These are phyloP conservation scores for Claviceps maximensis DNA, from an alignment of 2,329 filamentous ascomycete genomes.

Conservation along the genomic window DNA sequence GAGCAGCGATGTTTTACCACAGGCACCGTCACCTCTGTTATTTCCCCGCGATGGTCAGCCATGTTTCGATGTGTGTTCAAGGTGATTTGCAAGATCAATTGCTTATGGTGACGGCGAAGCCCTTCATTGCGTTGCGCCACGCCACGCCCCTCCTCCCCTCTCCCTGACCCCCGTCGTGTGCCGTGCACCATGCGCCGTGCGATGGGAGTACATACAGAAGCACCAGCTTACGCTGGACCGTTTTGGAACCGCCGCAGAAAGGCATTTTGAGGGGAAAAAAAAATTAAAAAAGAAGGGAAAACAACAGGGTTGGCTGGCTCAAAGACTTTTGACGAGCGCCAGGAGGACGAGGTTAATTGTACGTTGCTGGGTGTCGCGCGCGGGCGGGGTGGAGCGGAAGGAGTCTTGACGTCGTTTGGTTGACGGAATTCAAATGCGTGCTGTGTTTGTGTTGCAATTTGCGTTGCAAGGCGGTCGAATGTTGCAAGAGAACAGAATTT, in stretches of 20 bases:
- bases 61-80: background rate
- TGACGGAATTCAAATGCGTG: background rate
- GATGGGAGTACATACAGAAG: constrained; percentile 47
- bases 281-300: too few species aligned
- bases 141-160: too few species aligned
- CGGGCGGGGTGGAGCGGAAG: background rate
- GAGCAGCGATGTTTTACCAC: constrained; percentile 89
- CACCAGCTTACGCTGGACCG: constrained; percentile 91
- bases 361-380: background rate
- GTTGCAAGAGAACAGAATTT: background rate
- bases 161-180: background rate
- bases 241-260: constrained; percentile 61
- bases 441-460: too few species aligned
- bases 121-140: background rate
- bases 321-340: background rate
- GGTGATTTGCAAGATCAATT: too few species aligned
- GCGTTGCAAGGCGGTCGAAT: background rate
- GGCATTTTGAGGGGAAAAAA: constrained; percentile 6
- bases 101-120: too few species aligned
- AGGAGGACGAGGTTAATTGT: background rate
- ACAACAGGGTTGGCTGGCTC: too few species aligned
- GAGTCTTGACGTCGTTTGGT: background rate
- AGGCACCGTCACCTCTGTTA: constrained; percentile 79
- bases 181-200: background rate
- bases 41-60: background rate